Conservation (phyloP, 2,329 filamentous ascomycete species). For the Hansfordia pulvinata region DNA sequence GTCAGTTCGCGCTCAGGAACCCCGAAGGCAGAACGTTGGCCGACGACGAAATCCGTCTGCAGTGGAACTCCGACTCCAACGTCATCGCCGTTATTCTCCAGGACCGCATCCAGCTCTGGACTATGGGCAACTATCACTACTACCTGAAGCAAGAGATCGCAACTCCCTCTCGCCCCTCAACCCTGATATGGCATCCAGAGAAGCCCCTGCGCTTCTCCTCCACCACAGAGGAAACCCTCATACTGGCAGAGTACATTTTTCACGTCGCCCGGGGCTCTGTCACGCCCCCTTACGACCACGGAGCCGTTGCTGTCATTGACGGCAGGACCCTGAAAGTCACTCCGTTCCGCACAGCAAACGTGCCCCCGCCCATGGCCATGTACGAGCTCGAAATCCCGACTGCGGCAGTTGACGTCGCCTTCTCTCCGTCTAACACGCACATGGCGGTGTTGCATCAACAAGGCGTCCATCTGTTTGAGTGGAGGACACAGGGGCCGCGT, state of each 20-base stretch:
- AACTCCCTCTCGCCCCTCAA: constrained; percentile 18
- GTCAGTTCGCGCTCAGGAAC: constrained; percentile 71
- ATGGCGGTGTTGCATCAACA: constrained; percentile 60
- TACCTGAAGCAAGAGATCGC: constrained; percentile 86
- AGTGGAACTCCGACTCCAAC: constrained; percentile 88
- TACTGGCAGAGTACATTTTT: constrained; percentile 55
- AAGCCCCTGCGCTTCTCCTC: constrained; percentile 57
- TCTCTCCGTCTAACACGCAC: constrained; percentile 48
- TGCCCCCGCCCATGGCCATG: constrained; percentile 87
- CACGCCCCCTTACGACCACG: constrained; percentile 59
- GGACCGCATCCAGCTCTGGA: constrained; percentile 82
- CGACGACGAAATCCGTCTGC: constrained; percentile 48
- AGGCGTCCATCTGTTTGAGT: constrained; percentile 56
- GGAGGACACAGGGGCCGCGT: constrained; percentile 47
- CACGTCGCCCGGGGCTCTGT: constrained; percentile 56
- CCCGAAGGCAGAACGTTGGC: constrained; percentile 41
- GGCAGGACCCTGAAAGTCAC: constrained; percentile 71
- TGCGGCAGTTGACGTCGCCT: constrained; percentile 60
- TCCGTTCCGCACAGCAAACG: constrained; percentile 67
- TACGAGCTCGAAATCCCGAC: constrained; percentile 53
- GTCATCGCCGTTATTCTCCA: constrained; percentile 70
- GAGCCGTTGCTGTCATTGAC: constrained; percentile 73
- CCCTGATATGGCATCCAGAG: constrained; percentile 72
- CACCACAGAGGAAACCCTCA: constrained; percentile 33
- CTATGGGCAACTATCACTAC: constrained; percentile 95